Base-by-base conservation (phyloP, 495 filamentous ascomycete species). In the Hyaloscypha finlandica region DNA sequence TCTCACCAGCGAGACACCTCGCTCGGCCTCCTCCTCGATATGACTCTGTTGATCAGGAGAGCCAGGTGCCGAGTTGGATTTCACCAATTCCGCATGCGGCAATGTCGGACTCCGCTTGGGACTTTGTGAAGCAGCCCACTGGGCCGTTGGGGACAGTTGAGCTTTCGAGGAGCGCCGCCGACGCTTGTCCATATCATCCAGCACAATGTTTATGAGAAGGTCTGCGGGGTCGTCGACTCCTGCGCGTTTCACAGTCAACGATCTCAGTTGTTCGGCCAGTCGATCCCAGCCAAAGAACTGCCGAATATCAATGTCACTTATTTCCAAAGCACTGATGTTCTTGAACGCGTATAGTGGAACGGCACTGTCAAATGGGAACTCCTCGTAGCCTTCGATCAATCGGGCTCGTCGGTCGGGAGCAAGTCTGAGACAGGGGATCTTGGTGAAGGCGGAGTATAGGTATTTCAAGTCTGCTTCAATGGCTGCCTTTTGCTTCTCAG, bases 341-440 rank as follows among this genome's bases (percentile, higher is more conserved):
- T 99, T 98, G 84, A 99, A 98, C 31, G 91, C 89, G 75, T 93
- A 89, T 12, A 98, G 80, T 20, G 95, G 95, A 31, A 99, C 95
- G n/a, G 95, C 95, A 48, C 92, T 95, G 75, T 99, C 95, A 76
- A 99, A 97, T 4, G 95, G 95, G 73, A 99, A 99, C 74, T 97
- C 95, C 77, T 99, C 95, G 74, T 93, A 98, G 35, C 94, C 94
- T 66, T 88, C 85, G 68, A 99, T 96, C 71, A 97, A 78, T 52
- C 90, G 88, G 42, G 93, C 92, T 58, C 92, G 91, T 77, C 91
- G 92, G 77, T 98, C 95, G 8, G 94, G 94, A 56, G 93, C 87
- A 59, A 99, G 81, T 64, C 89, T 88, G 53, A 99, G 81, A 71
- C 91, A 96, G 4, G 95, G 95, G 63, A 98, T 96, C 80, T 99